A percentile compares a stretch with the other conserved stretches of the same genome.
Evolutionary conservation across 495 filamentous ascomycete species (phyloP).

Genomic region (Lindgomyces ingoldianus): DNA sequence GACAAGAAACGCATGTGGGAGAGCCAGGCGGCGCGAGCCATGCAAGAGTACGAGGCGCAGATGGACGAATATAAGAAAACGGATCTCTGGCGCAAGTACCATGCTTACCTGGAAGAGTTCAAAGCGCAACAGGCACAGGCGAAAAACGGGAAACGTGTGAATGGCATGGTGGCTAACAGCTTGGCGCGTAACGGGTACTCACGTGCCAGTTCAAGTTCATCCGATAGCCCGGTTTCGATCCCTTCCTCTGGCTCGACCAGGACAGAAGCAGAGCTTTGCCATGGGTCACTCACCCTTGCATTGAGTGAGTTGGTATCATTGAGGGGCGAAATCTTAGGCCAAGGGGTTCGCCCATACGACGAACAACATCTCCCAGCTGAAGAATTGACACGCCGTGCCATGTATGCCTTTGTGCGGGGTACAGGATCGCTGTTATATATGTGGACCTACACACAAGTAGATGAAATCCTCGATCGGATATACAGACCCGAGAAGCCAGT

Average conservation of each 20-base stretch:
- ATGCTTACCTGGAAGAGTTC: slow-evolving; percentile 35
- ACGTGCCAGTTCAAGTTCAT: slow-evolving; percentile 21
- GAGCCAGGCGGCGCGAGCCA: slow-evolving; percentile 34
- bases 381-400: slow-evolving; percentile 19
- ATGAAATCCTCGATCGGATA: slow-evolving; percentile 33
- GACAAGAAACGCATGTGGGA: slow-evolving; percentile 37
- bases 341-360: slow-evolving; percentile 18
- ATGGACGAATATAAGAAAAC: slow-evolving; percentile 41
- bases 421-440: slow-evolving; percentile 32
- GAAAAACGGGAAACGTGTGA: slow-evolving; percentile 5
- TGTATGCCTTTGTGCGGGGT: slow-evolving; percentile 34
- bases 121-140: slow-evolving; percentile 22
- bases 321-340: slow-evolving; percentile 22
- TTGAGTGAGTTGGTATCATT: slow-evolving; percentile 28
- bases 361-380: slow-evolving; percentile 25
- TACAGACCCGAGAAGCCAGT: slow-evolving; percentile 25
- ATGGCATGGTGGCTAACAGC: not conserved
- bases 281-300: slow-evolving; percentile 32
- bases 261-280: slow-evolving; percentile 23
- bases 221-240: slow-evolving; percentile 23
- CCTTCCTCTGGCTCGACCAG: slow-evolving; percentile 11
- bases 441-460: slow-evolving; percentile 30
- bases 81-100: slow-evolving; percentile 32
- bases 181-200: not conserved
- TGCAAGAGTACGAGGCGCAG: slow-evolving; percentile 33